Percentiles rank a stretch among this genome's conserved stretches.
These are phyloP conservation scores for Penicillium manginii DNA, from an alignment of 495 filamentous ascomycete genomes.

Conservation along the genomic window DNA sequence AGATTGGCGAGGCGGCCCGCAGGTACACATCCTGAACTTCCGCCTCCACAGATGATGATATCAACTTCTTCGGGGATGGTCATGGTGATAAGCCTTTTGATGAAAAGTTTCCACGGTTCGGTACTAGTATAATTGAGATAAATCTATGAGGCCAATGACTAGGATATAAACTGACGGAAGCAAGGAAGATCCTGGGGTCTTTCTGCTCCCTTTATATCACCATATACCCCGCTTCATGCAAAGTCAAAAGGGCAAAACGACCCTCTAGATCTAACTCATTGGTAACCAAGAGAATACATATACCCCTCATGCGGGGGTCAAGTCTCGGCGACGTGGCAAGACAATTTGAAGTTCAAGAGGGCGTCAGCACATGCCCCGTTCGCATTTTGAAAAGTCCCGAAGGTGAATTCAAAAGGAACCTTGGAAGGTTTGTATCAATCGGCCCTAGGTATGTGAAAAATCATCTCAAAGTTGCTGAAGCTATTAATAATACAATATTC, in stretches of 20 bases:
- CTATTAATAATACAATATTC: too few species aligned
- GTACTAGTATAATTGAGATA: not conserved
- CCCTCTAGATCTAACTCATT: not conserved
- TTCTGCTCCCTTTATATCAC: not conserved
- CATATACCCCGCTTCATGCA: not conserved
- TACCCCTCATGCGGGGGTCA: slow-evolving; percentile 3
- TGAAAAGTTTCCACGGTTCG: not conserved
- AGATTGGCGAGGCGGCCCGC: slow-evolving; percentile 79
- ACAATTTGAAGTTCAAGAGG: not conserved
- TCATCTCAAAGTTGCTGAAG: too few species aligned
- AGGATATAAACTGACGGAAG: not conserved
- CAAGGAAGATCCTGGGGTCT: not conserved
- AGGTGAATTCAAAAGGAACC: not conserved
- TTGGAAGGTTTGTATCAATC: too few species aligned
- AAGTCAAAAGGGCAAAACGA: not conserved
- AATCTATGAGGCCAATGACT: not conserved
- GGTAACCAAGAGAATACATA: not conserved
- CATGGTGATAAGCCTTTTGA: slow-evolving; percentile 25
- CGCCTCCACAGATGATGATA: slow-evolving; percentile 81
- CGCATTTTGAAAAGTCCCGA: not conserved
- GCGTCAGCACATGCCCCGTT: not conserved
- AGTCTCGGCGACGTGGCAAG: not conserved
- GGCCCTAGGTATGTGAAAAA: too few species aligned
- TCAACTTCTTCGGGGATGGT: slow-evolving; percentile 70
- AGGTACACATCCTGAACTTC: slow-evolving; percentile 73